phyloP scores from a whole-genome alignment of 2,329 filamentous ascomycete species.

The Ophiostoma quercus region DNA sequence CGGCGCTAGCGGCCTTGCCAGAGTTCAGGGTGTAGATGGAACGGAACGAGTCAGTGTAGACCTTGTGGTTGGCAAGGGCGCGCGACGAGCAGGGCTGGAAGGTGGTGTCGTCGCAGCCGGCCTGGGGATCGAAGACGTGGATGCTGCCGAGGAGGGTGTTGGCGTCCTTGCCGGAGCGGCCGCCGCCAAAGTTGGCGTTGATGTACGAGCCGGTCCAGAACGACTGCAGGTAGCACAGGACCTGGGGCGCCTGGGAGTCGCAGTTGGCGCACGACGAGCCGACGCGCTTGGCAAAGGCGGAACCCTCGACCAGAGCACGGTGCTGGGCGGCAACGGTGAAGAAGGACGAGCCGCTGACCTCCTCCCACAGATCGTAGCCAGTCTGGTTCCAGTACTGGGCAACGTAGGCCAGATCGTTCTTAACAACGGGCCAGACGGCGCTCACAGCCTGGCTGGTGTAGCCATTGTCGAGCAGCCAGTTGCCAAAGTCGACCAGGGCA shows the following conservation, averaged over 20 bases:
- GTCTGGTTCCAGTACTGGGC: constrained; percentile 65
- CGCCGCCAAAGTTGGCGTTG: constrained; percentile 55
- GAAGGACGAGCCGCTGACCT: constrained; percentile 70
- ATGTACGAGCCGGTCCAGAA: constrained; percentile 68
- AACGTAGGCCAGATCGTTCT: constrained; percentile 71
- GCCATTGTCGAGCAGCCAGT: constrained; percentile 60
- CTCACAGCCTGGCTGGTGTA: constrained; percentile 51
- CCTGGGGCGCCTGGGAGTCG: constrained; percentile 57
- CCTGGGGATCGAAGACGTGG: constrained; percentile 62
- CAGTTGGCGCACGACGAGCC: constrained; percentile 57
- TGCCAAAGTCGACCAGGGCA: constrained; percentile 65
- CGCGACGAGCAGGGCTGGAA: constrained; percentile 72
- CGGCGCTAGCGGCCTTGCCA: constrained; percentile 54
- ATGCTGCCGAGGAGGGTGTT: constrained; percentile 65
- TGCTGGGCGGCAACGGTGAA: constrained; percentile 69
- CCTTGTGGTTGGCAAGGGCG: constrained; percentile 71
- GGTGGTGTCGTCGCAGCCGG: constrained; percentile 61
- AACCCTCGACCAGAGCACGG: constrained; percentile 63
- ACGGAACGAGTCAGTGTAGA: constrained; percentile 69
- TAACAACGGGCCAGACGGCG: constrained; percentile 66
- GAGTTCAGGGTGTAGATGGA: constrained; percentile 62
- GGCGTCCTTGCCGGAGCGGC: constrained; percentile 62
- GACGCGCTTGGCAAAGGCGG: constrained; percentile 57
- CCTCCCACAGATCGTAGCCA: constrained; percentile 78
- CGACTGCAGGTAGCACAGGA: constrained; percentile 67